phyloP scores from a whole-genome alignment of 495 filamentous ascomycete genomes.

The Emericellopsis terricola region DNA sequence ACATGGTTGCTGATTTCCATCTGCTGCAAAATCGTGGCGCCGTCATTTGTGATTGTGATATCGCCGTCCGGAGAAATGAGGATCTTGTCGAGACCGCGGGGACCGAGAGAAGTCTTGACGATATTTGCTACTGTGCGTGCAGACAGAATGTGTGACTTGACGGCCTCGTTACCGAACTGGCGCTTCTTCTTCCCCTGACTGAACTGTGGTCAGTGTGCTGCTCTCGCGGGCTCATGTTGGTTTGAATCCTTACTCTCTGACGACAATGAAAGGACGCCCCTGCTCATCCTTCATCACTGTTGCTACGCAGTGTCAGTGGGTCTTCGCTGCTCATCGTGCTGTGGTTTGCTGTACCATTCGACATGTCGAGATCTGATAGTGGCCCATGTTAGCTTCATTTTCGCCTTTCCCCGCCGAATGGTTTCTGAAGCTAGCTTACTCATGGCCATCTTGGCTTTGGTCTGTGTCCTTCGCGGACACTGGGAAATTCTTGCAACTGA shows the following conservation, averaged over 20 bases:
- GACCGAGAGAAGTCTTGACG: slow-evolving; percentile 91
- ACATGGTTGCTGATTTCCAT: slow-evolving; percentile 99
- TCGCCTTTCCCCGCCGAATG: background rate
- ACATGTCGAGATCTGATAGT: slow-evolving; percentile 26
- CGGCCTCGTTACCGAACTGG: slow-evolving; percentile 86
- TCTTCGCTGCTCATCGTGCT: background rate
- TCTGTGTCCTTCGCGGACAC: background rate
- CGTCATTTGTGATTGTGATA: slow-evolving; percentile 98
- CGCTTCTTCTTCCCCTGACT: slow-evolving; percentile 98
- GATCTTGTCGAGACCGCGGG: slow-evolving; percentile 96
- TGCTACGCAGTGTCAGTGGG: slow-evolving; percentile 14
- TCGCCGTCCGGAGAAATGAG: slow-evolving; percentile 97
- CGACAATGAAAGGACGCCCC: slow-evolving; percentile 92
- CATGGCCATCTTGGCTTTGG: slow-evolving; percentile 24
- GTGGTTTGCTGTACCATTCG: slow-evolving; percentile 23
- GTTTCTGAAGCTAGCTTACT: slow-evolving; percentile 16
- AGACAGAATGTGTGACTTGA: slow-evolving; percentile 94
- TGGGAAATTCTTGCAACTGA: no score
- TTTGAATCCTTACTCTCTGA: slow-evolving; percentile 67
- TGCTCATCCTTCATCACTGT: slow-evolving; percentile 66
- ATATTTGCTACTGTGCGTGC: slow-evolving; percentile 92
- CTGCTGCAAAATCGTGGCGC: slow-evolving; percentile 89
- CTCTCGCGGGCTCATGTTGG: background rate
- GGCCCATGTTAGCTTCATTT: slow-evolving; percentile 12
- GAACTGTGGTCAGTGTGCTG: slow-evolving; percentile 5